phyloP scores from a whole-genome alignment of 352 stramenopile genomes.

The Phytophthora sojae region DNA sequence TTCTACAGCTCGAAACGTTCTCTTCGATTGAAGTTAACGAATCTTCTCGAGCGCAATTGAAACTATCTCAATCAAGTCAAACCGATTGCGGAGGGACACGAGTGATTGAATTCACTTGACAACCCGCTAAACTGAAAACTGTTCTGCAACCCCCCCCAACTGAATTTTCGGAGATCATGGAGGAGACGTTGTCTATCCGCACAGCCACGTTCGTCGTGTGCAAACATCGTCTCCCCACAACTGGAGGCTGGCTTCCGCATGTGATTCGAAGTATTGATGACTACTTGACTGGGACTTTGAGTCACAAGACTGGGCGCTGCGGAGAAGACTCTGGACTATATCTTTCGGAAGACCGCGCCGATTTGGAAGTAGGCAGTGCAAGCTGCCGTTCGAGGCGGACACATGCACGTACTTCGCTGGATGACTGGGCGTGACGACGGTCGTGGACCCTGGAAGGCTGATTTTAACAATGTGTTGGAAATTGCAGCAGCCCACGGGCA shows the following conservation, averaged over 20 bases:
- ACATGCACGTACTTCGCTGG: slow-evolving; percentile 2
- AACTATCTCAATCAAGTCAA: too few species aligned
- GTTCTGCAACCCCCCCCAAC: background rate
- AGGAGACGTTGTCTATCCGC: background rate
- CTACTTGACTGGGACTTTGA: background rate
- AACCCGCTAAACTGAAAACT: background rate
- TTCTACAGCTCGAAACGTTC: too few species aligned
- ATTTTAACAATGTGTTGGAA: background rate
- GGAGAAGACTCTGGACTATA: background rate
- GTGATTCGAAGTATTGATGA: background rate
- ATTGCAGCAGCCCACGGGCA: slow-evolving; percentile 12
- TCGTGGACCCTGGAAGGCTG: background rate
- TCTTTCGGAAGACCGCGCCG: background rate
- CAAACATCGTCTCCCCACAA: background rate
- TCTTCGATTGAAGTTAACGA: too few species aligned
- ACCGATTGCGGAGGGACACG: too few species aligned
- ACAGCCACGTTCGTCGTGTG: background rate
- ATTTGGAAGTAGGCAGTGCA: background rate
- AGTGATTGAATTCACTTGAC: background rate
- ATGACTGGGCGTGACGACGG: background rate
- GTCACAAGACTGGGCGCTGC: background rate
- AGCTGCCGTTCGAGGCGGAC: background rate
- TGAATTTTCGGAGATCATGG: background rate
- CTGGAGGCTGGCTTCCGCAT: background rate
- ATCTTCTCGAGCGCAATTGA: too few species aligned